Evolutionary conservation across 345 rosid genomes (phyloP), one percentile per base, ranked within the genome.

Genomic region (Arabis alpina): DNA sequence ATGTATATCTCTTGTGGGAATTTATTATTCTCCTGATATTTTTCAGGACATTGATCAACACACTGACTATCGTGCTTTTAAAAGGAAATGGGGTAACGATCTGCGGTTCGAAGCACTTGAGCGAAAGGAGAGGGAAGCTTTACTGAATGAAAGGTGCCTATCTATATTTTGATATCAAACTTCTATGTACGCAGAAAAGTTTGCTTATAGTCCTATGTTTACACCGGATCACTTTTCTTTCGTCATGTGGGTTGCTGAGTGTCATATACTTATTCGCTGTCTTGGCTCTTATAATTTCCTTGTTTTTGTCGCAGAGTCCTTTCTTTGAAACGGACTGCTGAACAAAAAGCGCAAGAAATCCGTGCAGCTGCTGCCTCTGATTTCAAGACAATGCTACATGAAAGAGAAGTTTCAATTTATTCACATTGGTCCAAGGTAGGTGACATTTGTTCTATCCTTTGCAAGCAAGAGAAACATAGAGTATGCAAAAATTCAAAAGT

Each of bases 341-440:
- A 86, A 65, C 89, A 87, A 68, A 94, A 86, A 78, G 92, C 86
- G 61, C 90, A 74, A 73, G 97, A 88, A 73, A 66, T 80, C 54
- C 96, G 90, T 49, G 83, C 86, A 30, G 88, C 88, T 8, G 83
- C 84, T 14, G 79, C 91, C 59, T 81, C 89, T 42, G 76, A 88
- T 80, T 92, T 91, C 78, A 94, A 89, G 80, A 81, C 86, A 72
- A 79, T 94, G 95, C 89, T 94, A 68, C 83, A 30, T 19, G 98
- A 94, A 32, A 89, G 83, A 76, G 92, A 88, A 77, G 66, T 94
- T 61, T 83, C 81, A 61, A 61, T 80, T 43, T 76, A 76, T 79
- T 87, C 89, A 70, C 93, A 89, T 48, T 94, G 99, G 99, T 88
- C 93, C 53, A 88, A 86, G 96, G 99, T 94, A 78, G 19, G 80